Evolutionary conservation across 768 basidiomycete species (phyloP).

Genomic region (Bullera alba): DNA sequence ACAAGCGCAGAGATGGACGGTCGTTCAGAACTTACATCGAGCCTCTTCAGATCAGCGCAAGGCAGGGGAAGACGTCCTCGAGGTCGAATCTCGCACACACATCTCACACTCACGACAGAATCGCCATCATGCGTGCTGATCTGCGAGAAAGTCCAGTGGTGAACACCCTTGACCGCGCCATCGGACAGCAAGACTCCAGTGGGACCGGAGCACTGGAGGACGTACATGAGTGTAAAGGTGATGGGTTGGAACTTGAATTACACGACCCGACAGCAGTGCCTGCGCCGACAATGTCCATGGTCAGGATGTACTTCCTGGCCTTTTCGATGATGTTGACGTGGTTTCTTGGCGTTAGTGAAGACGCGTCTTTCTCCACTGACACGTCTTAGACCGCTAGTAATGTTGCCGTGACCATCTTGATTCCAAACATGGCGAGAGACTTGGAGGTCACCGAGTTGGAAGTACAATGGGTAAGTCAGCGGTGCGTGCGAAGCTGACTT

Average conservation of each 20-base stretch:
- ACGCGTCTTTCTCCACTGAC: background rate
- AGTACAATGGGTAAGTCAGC: slow-evolving; percentile 6
- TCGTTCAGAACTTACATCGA: too few relatives aligned
- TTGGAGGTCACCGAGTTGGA: background rate
- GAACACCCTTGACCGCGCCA: too few relatives aligned
- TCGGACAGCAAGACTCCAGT: too few relatives aligned
- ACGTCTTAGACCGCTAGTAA: background rate
- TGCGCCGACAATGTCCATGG: slow-evolving; percentile 1
- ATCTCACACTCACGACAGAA: too few relatives aligned
- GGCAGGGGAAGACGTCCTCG: too few relatives aligned
- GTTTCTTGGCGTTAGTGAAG: slow-evolving; percentile 16
- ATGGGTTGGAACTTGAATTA: background rate
- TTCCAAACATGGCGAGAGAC: slow-evolving; percentile 6
- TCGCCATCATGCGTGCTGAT: too few relatives aligned
- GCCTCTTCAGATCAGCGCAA: too few relatives aligned
- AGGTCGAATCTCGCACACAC: too few relatives aligned
- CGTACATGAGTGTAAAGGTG: background rate
- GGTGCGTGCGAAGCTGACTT: background rate
- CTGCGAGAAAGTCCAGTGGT: too few relatives aligned
- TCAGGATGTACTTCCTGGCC: slow-evolving; percentile 5
- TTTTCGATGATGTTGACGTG: slow-evolving; percentile 18
- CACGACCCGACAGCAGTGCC: background rate
- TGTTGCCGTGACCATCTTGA: background rate
- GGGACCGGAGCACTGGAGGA: too few relatives aligned
- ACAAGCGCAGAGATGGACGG: too few relatives aligned